These are phyloP conservation scores for Penicillium thymicola DNA, from an alignment of 2,329 filamentous ascomycete species.

Conservation along the genomic window DNA sequence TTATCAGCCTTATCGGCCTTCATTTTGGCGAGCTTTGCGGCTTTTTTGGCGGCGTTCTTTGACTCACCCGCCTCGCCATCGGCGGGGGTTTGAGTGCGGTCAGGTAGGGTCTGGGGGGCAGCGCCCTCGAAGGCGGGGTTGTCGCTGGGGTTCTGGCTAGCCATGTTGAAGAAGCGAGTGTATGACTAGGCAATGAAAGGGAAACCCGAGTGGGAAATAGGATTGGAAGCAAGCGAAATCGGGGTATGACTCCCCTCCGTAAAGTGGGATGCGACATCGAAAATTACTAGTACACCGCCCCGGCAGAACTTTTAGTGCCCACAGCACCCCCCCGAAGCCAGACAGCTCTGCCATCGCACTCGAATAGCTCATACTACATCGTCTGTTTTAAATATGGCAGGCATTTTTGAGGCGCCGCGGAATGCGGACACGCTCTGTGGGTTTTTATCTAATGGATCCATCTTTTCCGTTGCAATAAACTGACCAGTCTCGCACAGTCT, in stretches of 20 bases:
- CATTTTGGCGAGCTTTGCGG: constrained; percentile 47
- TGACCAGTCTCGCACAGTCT: constrained; percentile 55
- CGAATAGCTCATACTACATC: constrained; percentile 19
- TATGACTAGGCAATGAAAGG: constrained; percentile 19
- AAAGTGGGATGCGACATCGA: constrained; percentile 40
- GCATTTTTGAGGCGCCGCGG: constrained; percentile 92
- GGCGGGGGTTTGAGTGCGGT: constrained; percentile 41
- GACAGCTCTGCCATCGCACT: constrained; percentile 32
- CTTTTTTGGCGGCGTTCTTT: constrained; percentile 49
- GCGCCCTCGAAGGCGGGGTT: constrained; percentile 21
- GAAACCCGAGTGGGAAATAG: constrained; percentile 15
- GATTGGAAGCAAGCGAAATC: constrained; percentile 12
- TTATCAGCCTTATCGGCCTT: constrained; percentile 41
- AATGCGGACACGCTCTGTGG: constrained; percentile 86
- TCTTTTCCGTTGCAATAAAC: constrained; percentile 17
- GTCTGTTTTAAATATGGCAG: constrained; percentile 63
- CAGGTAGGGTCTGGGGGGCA: constrained; percentile 36
- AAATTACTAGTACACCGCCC: constrained; percentile 37
- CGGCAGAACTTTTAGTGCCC: constrained; percentile 44
- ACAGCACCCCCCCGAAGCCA: constrained; percentile 25
- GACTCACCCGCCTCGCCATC: constrained; percentile 32
- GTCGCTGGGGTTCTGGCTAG: constrained; percentile 32
- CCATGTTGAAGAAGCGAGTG: constrained; percentile 28
- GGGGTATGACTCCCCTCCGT: constrained; percentile 26
- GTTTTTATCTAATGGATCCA: constrained; percentile 23